Evolutionary conservation across 352 stramenopile species (phyloP), one percentile per base, ranked within the genome.

Genomic region (Pseudoperonospora humuli): DNA sequence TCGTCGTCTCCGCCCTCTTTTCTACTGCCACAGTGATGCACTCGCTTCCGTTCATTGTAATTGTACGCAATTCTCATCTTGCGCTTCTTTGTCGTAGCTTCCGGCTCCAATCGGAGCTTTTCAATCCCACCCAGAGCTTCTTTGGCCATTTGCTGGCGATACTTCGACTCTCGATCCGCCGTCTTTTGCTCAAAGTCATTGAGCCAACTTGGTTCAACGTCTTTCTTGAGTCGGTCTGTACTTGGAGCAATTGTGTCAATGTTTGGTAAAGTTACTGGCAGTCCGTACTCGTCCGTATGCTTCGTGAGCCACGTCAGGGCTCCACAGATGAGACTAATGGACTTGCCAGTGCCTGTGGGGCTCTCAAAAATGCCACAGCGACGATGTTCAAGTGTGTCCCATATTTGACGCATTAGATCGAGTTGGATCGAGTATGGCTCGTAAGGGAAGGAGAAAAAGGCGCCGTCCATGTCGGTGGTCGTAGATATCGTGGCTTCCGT

Each of bases 361-460:
- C 84, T 96, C 60, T 96, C 88, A 31, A 95, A 95, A 52, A 96
- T 95, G 40, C 85, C 88, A 27, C 95, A 67, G 20, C 95, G 84
- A 2, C 79, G 51, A 2, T 48, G 39, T 32, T 93, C 77, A n/a
- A 96, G 70, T 13, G 79, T 92, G 2, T 67, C 51, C 44, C 75
- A 96, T 7, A 96, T 62, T 56, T 89, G 74, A 14, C 62, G 65
- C 86, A 96, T 96, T 20, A 96, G 69, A 14, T 88, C 59, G 31
- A 93, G 29, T 40, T 96, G 87, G 46, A 95, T 95, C n/a, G 64
- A 58, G 45, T 96, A 96, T 25, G 87, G 85, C 2, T 85, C 59
- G 54, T 92, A 96, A 15, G 85, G 86, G 46, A 96, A 96, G 38
- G 75, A 85, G 62, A 92, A 88, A 56, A 86, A 91, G 34, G 23